Evolutionary conservation across 495 filamentous ascomycete genomes (phyloP), one percentile per base, ranked within the genome.

Genomic region (Penicillium robsamsonii): DNA sequence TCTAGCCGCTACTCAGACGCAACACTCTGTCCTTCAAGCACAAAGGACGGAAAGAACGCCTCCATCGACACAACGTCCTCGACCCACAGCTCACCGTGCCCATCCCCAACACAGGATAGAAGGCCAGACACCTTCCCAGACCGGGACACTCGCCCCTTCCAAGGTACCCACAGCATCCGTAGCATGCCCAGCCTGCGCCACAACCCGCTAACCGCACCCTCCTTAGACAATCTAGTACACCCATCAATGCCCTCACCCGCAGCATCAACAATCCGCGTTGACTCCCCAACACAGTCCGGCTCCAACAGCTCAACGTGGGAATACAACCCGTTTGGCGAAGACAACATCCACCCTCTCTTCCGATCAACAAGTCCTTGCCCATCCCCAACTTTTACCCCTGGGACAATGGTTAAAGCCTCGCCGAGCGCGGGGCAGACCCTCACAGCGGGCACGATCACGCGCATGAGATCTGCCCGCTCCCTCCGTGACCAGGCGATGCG

Each of bases 291-390:
- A 18, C 45, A 41, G 45, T 38, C 60, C 11, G 22, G 18, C 9
- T 55, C 46, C 2, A 58, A 58, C 7, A 66, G 45, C 27, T 46
- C 38, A 37, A 61, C 11, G 20, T 58, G 50, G 59, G 56, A 60
- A 62, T 22, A 50, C 64, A 29, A 33, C 62, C 33, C 80, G 17
- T 55, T 33, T 46, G 45, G 79, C 64, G 87, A 94, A 67, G 79
- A 85, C 13, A 83, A 92, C 63, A 94, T 96, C 55, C 91, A 96
- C 64, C 91, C 91, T 1, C 80, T 96, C 11, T 94, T 96, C 72
- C 82, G 91, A 51, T 84, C 85, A 1, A 86, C 85, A 59, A 90
- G 84, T 42, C 87, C 89, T 0, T 82, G 77, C 0, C 87, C 88
- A 10, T 87, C 88, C 12, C 86, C 89, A 0, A 79, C 80, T 7